phyloP scores from a whole-genome alignment of 2,329 filamentous ascomycete species.

The Incumbomyces delicatus region DNA sequence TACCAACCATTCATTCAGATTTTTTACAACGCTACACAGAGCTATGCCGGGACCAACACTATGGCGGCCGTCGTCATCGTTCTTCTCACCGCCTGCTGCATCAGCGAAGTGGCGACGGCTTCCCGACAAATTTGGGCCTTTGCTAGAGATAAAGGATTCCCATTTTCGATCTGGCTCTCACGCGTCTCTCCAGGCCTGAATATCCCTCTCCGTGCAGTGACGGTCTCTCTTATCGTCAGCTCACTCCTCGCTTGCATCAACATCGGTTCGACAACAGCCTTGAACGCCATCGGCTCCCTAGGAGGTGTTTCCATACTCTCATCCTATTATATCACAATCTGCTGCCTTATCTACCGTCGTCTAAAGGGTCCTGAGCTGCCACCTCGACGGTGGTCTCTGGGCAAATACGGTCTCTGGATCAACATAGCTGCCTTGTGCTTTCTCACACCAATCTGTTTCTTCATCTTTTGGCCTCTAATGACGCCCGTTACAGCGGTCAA shows the following conservation, averaged over 20 bases:
- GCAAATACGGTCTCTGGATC: conserved; percentile 22
- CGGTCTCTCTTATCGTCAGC: conserved; percentile 36
- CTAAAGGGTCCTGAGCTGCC: background rate
- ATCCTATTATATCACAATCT: conserved; percentile 30
- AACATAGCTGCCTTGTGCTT: conserved; percentile 29
- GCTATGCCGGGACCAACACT: conserved; percentile 33
- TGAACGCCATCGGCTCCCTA: conserved; percentile 33
- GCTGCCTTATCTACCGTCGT: background rate
- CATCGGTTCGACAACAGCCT: conserved; percentile 27
- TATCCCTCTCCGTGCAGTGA: conserved; percentile 27
- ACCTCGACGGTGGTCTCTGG: conserved; percentile 6
- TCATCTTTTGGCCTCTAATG: conserved; percentile 30
- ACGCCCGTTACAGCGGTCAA: conserved; percentile 20
- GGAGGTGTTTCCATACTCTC: conserved; percentile 28
- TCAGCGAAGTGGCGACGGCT: conserved; percentile 48
- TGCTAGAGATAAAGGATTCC: conserved; percentile 32
- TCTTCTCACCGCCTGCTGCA: conserved; percentile 30
- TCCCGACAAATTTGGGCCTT: conserved; percentile 51
- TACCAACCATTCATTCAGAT: conserved; percentile 42
- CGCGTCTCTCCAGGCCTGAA: conserved; percentile 20
- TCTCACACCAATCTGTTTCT: conserved; percentile 26
- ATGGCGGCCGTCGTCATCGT: conserved; percentile 38
- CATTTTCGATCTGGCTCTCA: conserved; percentile 20
- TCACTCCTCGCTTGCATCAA: conserved; percentile 30
- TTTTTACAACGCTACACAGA: conserved; percentile 38